Base-by-base conservation (phyloP, 2,329 filamentous ascomycete species). In the Exophiala viscosa region DNA sequence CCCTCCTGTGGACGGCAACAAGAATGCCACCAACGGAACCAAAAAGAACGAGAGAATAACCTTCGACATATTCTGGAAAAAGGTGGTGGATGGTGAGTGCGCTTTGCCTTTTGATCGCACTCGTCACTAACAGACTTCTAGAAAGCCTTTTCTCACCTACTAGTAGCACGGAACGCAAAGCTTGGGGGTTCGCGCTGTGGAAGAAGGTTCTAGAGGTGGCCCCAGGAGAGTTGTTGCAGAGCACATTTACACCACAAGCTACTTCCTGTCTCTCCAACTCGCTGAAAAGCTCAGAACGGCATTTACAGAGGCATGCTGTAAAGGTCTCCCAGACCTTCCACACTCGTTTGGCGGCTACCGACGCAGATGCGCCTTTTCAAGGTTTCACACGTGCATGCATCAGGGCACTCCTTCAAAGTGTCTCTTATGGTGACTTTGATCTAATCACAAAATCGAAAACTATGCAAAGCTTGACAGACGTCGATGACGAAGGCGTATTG, bases 131-230 rank as follows among this genome's bases (percentile, higher is more conserved):
- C 7, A 1, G 32, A 20, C 20, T 23, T 23, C 20, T 23, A 50
- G 88, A 92, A 66, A 86, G 87, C 7, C 78, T 96, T 3, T 96
- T 97, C 67, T 86, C 88, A 5, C 82, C 86, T 51, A 83, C 81
- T 9, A 86, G 91, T 6, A 95, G 90, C 1, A 84, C 91, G 39
- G 89, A 91, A 62, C 87, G 95, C 50, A 97, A 96, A 70, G 90
- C 89, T 64, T 90, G 90, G 69, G 93, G 93, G 0, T 92, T 97
- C 70, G 83, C 91, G 64, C 80, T 97, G 2, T 89, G 96, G 64
- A 84, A 86, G 62, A 88, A 86, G 64, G 82, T 90, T 62, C 72
- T 96, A 3, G 73, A 76, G 31, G 75, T 72, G 34, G 73, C 73
- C 63, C 66, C 81, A 68, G 58, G 68, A 57, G 58, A 75, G 66